Evolutionary conservation across 345 rosid genomes (phyloP).

Genomic region (Populus euphratica): DNA sequence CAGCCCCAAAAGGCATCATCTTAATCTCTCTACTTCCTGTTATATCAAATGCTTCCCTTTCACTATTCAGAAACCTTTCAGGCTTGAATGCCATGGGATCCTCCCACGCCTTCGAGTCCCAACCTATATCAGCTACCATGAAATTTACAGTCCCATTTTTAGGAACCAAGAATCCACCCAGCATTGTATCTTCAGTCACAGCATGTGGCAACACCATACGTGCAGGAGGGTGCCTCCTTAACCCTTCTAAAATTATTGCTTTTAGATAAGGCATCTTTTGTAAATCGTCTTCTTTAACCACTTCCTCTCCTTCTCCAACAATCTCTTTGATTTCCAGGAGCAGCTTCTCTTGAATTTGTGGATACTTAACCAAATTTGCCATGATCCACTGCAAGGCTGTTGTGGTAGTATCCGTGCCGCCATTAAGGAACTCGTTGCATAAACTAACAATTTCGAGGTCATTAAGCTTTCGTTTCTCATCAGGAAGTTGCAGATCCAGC

Average conservation of each 20-base stretch:
- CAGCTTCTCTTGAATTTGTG: constrained; percentile 16
- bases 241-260: constrained; percentile 13
- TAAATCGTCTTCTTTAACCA: constrained; percentile 8
- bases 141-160: constrained; percentile 8
- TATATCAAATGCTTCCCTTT: background rate
- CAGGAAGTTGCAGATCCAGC: constrained; percentile 13
- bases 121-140: constrained; percentile 17
- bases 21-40: constrained; percentile 18
- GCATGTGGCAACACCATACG: constrained; percentile 14
- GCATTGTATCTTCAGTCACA: constrained; percentile 1
- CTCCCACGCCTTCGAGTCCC: constrained; percentile 20
- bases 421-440: constrained; percentile 17
- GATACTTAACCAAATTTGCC: constrained; percentile 19
- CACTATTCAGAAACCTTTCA: constrained; percentile 11
- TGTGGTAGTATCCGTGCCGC: constrained; percentile 15
- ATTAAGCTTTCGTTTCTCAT: constrained; percentile 17
- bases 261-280: constrained; percentile 16
- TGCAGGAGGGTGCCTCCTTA: constrained; percentile 17
- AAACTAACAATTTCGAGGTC: constrained; percentile 1
- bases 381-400: constrained; percentile 19
- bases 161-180: background rate
- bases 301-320: background rate
- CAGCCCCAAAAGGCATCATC: constrained; percentile 23
- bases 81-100: constrained; percentile 24
- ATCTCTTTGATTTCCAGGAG: constrained; percentile 10